Evolutionary conservation across 257 asterid species (phyloP), one percentile per base, ranked within the genome.

Genomic region (Orobanche coerulescens): DNA sequence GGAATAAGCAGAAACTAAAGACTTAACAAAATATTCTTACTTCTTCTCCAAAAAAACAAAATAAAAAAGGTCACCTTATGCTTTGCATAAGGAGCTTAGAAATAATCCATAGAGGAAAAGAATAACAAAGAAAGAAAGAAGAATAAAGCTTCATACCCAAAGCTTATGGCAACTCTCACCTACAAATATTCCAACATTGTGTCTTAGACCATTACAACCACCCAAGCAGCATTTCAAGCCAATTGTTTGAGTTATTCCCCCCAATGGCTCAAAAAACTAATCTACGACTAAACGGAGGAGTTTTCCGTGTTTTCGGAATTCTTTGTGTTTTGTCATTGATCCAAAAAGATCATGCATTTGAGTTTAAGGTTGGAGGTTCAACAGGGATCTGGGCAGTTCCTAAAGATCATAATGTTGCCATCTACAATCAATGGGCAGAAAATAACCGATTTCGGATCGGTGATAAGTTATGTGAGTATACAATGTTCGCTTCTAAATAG

Each of bases 331-430:
- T 66, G 37, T 11, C 83, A 23, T 4, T 85, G 71, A 59, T 70
- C 18, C 79, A 78, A 52, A 64, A 62, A 53, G 75, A 74, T 28
- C 42, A 58, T 62, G 93, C 80, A 7, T 85, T 66, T 56, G 80
- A 82, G 40, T 85, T 72, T 75, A 83, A 66, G 25, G 88, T 87
- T 6, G 96, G 96, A 48, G 97, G 96, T 15, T 39, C 78, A 16
- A 61, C 49, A 34, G 87, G 80, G n/a, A n/a, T n/a, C n/a, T 87
- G 97, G 97, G 58, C 76, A 65, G 66, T 71, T 26, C 95, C 95
- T 19, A 2, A 73, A 64, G 88, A 84, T 64, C 68, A 88, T 4
- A 77, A 69, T 52, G 65, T 82, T 22, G 62, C 76, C 6, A 53
- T 46, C 76, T 75, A 68, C 68, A 83, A 80, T 37, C 73, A 64